Conservation (phyloP, 2,329 filamentous ascomycete species). For the Tetracladium maxilliforme region DNA sequence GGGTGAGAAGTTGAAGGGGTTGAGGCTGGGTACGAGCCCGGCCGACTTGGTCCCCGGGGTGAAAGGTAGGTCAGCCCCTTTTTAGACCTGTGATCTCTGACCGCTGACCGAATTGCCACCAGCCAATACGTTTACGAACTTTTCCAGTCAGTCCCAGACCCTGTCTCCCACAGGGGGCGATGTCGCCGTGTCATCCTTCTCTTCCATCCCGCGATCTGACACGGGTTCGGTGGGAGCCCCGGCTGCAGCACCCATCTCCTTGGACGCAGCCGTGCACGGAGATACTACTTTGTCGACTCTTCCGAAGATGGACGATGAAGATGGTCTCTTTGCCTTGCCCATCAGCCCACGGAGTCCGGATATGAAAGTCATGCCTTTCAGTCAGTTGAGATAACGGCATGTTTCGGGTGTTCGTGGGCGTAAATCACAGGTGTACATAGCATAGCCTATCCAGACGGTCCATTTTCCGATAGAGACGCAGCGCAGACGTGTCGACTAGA, state of each 20-base stretch:
- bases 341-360: conserved; percentile 79
- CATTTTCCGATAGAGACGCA: too few relatives aligned
- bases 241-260: conserved; percentile 12
- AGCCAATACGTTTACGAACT: conserved; percentile 16
- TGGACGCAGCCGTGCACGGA: conserved; percentile 17
- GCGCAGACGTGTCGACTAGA: too few relatives aligned
- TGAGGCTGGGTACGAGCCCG: conserved; percentile 63
- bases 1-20: conserved; percentile 64
- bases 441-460: too few relatives aligned
- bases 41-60: conserved; percentile 40
- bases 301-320: conserved; percentile 34
- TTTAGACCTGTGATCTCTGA: conserved; percentile 1
- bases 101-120: conserved; percentile 15
- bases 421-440: too few relatives aligned
- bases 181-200: conserved; percentile 47
- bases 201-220: conserved; percentile 31
- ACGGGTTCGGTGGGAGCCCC: conserved; percentile 5
- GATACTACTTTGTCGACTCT: conserved; percentile 15
- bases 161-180: conserved; percentile 49
- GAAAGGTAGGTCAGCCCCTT: conserved; percentile 27
- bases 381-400: too few relatives aligned
- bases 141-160: conserved; percentile 16
- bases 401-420: too few relatives aligned
- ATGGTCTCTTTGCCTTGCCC: conserved; percentile 76
- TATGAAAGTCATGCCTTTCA: too few relatives aligned